Base-by-base conservation (phyloP, 1,284 basidiomycete genomes). In the Trichosporon coremiiforme region DNA sequence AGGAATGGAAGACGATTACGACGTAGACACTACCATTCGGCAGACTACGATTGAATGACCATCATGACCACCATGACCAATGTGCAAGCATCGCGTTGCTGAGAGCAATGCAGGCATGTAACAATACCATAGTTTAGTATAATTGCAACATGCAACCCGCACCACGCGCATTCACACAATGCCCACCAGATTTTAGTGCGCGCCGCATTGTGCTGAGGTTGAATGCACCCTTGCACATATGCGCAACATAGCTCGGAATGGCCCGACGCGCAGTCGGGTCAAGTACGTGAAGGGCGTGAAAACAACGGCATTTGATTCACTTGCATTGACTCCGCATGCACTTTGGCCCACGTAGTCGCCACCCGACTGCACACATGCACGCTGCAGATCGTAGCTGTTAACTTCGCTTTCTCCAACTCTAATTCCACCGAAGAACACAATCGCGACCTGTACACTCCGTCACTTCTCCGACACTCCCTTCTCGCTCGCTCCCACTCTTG, bases 311-410 rank as follows among this genome's bases (percentile, higher is more conserved):
- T 53, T 22, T 53, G 47, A 22, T 53, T 20, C 47, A 33, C 57
- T 33, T 13, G 31, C 57, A n/a, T 60, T 60, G 31, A 60, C 57
- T 60, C 57, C 57, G 57, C 57, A 60, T 60, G 31, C 29, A 31
- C 57, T 17, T 35, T 33, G 29, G 57, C 57, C 57, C 57, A 60
- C 57, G 57, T 33, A 31, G 57, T 60, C 57, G 57, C 57, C 57
- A 60, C 57, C 57, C 57, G 15, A 35, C 29, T 17, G 55, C 10
- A 45, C 41, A n/a, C 57, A 20, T 20, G 47, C 8, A 33, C 31
- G 57, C 29, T 33, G 17, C 29, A 33, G 57, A 33, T 60, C 29
- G 22, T 10, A 10, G 10, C 57, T 7, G 57, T 33, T 35, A 31
- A 60, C 29, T 33, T 33, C 35, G 57, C 57, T 33, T 60, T 31